Evolutionary conservation across 1,139 yeast genomes (phyloP).

Genomic region (Oligophagozyma castellii): DNA sequence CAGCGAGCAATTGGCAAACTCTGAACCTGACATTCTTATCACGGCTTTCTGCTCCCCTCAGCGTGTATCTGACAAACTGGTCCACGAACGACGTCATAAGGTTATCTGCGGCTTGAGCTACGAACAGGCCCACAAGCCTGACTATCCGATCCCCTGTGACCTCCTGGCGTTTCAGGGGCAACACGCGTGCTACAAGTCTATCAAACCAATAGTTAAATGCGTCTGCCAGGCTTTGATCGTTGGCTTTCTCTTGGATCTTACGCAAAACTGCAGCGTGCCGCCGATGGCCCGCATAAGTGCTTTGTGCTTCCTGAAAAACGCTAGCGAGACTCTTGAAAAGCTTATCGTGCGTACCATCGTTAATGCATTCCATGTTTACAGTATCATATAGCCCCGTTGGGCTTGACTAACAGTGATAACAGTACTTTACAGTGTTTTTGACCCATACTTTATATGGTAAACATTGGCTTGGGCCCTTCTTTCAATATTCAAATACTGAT

Average conservation of each 20-base stretch:
- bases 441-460: too few species aligned
- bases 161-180: constrained; percentile 60
- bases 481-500: too few species aligned
- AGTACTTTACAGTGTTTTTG: too few species aligned
- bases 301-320: constrained; percentile 73
- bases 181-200: constrained; percentile 45
- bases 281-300: constrained; percentile 58
- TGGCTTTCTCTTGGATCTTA: constrained; percentile 44
- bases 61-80: constrained; percentile 47
- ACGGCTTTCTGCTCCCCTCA: constrained; percentile 65
- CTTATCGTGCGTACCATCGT: constrained; percentile 20
- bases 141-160: constrained; percentile 65
- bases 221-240: constrained; percentile 37
- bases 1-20: constrained; percentile 65
- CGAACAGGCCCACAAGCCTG: constrained; percentile 57
- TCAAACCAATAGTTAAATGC: constrained; percentile 49
- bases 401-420: too few species aligned
- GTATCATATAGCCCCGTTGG: too few species aligned
- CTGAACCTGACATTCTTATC: constrained; percentile 71
- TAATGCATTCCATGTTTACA: constrained; percentile 4
- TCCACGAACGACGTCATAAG: constrained; percentile 42
- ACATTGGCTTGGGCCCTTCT: too few species aligned
- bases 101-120: constrained; percentile 28
- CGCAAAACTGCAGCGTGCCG: constrained; percentile 54
- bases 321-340: constrained; percentile 41